A percentile compares a stretch with the other conserved stretches of the same genome.
Conservation (phyloP, 305 asterid genomes). For the Solanum hybrid region DNA sequence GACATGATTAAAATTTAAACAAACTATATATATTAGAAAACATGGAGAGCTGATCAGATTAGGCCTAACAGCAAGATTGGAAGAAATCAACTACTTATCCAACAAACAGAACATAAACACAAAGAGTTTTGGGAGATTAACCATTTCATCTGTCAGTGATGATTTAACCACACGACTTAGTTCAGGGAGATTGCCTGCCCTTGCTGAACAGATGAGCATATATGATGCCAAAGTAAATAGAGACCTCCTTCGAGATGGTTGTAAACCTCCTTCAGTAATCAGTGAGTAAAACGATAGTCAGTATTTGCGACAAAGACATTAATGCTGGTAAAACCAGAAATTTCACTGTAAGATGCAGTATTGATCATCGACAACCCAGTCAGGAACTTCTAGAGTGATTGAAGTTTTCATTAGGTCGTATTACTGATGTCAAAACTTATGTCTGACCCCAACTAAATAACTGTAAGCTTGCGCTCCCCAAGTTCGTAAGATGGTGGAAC, state of each 20-base stretch:
- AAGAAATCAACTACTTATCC: background rate
- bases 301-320: background rate
- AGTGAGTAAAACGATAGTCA: slow-evolving; percentile 6
- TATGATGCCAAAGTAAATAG: slow-evolving; percentile 41
- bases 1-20: background rate
- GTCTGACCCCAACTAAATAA: background rate
- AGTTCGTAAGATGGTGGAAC: background rate
- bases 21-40: background rate
- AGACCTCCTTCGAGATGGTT: slow-evolving; percentile 41
- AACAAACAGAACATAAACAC: background rate
- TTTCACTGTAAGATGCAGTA: background rate
- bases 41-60: background rate
- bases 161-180: slow-evolving; percentile 29
- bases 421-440: background rate
- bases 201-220: slow-evolving; percentile 38
- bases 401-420: background rate
- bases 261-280: slow-evolving; percentile 33
- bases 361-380: background rate
- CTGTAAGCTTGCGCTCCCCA: background rate
- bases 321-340: background rate
- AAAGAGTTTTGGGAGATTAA: slow-evolving; percentile 8
- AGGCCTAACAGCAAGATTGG: background rate
- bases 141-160: slow-evolving; percentile 37
- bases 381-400: background rate
- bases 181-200: slow-evolving; percentile 35